phyloP scores from a whole-genome alignment of 2,329 filamentous ascomycete species.

The Fusarium marasasianum region DNA sequence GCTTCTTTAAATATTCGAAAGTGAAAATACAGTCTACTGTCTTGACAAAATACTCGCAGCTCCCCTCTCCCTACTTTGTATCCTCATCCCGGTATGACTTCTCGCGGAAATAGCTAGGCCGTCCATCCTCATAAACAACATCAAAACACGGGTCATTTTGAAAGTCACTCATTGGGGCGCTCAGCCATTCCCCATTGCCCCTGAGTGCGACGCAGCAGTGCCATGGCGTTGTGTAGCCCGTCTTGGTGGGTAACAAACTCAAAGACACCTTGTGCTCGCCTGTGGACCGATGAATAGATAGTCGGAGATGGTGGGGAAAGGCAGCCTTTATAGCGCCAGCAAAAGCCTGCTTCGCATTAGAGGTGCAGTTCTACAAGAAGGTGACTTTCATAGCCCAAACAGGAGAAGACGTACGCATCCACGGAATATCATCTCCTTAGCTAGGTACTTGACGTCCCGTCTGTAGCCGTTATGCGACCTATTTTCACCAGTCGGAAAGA shows the following conservation, averaged over 20 bases:
- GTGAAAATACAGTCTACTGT: rapidly evolving
- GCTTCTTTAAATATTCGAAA: rapidly evolving
- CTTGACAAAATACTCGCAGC: neutral
- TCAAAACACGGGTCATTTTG: neutral
- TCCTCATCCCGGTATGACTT: rapidly evolving
- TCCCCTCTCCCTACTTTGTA: neutral
- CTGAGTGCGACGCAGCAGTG: neutral
- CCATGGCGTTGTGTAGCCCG: neutral
- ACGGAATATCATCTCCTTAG: neutral
- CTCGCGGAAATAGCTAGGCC: neutral
- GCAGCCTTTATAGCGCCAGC: neutral
- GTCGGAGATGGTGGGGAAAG: neutral
- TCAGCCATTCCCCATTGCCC: neutral
- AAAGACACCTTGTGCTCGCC: neutral
- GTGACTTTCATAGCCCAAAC: neutral
- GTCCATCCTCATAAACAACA: neutral
- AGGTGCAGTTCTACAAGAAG: neutral
- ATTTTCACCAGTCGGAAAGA: neutral
- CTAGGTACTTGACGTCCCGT: neutral
- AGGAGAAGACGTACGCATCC: neutral
- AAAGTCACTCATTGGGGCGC: neutral
- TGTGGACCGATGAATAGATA: neutral
- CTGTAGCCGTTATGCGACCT: neutral
- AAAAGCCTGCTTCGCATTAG: neutral
- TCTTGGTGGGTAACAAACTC: neutral